These are phyloP conservation scores for Carex pumila DNA, from an alignment of 176 grass and related monocot species.

Conservation along the genomic window DNA sequence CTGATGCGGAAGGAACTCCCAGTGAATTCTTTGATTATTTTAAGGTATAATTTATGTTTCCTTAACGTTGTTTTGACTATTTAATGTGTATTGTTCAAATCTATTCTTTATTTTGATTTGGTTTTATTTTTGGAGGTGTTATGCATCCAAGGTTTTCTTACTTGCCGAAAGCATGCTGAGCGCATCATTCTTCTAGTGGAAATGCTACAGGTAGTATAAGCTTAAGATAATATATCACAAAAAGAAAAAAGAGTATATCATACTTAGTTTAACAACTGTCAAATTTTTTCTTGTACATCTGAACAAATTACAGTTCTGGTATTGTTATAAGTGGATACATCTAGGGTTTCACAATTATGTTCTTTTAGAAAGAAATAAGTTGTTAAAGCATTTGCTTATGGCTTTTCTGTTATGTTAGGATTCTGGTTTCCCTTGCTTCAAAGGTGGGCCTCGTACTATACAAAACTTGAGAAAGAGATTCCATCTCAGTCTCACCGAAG, in stretches of 20 bases:
- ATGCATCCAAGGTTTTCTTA: constrained; percentile 99
- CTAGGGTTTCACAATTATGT: neutral
- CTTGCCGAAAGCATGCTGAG: constrained; percentile 92
- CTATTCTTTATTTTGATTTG: constrained; percentile 10
- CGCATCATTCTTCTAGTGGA: constrained; percentile 97
- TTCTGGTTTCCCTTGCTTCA: constrained; percentile 98
- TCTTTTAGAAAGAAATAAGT: neutral
- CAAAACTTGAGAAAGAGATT: constrained; percentile 97
- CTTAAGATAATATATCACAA: neutral
- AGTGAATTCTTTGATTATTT: constrained; percentile 99
- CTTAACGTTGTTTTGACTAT: constrained; percentile 12
- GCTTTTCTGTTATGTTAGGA: constrained; percentile 39
- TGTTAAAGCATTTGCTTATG: neutral
- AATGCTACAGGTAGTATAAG: constrained; percentile 81
- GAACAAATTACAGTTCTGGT: neutral
- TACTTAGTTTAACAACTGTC: neutral
- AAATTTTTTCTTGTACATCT: neutral
- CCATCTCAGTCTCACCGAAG: constrained; percentile 94
- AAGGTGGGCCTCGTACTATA: constrained; percentile 86
- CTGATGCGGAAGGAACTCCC: constrained; percentile 95
- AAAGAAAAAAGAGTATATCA: neutral
- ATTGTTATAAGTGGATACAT: neutral
- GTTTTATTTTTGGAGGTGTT: constrained; percentile 52
- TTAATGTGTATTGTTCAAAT: neutral
- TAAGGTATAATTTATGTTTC: constrained; percentile 53